Evolutionary conservation across 805 yeast genomes (phyloP).

Genomic region (Dipodascopsis uninucleata): DNA sequence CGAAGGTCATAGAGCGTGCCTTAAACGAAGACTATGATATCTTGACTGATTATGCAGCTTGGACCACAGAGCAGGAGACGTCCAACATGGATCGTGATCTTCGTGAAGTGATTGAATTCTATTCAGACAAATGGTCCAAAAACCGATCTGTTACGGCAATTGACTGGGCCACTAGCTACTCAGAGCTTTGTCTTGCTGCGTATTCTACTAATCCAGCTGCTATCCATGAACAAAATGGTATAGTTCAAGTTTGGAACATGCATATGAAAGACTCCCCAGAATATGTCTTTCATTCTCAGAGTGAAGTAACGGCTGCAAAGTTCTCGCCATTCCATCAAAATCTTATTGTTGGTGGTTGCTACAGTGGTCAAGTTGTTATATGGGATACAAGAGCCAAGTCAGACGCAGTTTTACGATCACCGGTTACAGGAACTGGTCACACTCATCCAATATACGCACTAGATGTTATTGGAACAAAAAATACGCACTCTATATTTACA

Average conservation of each 20-base stretch:
- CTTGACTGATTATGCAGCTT: constrained; percentile 32
- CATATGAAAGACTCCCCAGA: constrained; percentile 38
- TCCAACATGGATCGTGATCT: constrained; percentile 21
- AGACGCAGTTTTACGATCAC: constrained; percentile 37
- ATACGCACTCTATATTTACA: constrained; percentile 34
- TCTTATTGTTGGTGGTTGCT: constrained; percentile 46
- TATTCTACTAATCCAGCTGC: constrained; percentile 31
- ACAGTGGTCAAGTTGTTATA: constrained; percentile 48
- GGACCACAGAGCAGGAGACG: constrained; percentile 1
- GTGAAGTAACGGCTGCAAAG: constrained; percentile 41
- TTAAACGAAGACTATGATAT: constrained; percentile 34
- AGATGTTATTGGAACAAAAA: constrained; percentile 32
- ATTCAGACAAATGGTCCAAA: constrained; percentile 23
- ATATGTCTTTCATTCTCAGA: constrained; percentile 43
- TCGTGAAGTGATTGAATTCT: constrained; percentile 26
- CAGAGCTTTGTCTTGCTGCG: constrained; percentile 39
- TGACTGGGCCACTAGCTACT: constrained; percentile 38
- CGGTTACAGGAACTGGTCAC: constrained; percentile 36
- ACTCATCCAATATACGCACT: constrained; percentile 36
- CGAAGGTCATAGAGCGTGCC: constrained; percentile 36
- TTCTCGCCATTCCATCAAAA: constrained; percentile 43
- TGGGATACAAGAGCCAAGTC: constrained; percentile 45
- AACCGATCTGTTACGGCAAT: constrained; percentile 36
- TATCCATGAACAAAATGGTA: constrained; percentile 32
- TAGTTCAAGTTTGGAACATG: constrained; percentile 39